phyloP scores from a whole-genome alignment of 2,329 filamentous ascomycete species.

The Calycina herbarum region DNA sequence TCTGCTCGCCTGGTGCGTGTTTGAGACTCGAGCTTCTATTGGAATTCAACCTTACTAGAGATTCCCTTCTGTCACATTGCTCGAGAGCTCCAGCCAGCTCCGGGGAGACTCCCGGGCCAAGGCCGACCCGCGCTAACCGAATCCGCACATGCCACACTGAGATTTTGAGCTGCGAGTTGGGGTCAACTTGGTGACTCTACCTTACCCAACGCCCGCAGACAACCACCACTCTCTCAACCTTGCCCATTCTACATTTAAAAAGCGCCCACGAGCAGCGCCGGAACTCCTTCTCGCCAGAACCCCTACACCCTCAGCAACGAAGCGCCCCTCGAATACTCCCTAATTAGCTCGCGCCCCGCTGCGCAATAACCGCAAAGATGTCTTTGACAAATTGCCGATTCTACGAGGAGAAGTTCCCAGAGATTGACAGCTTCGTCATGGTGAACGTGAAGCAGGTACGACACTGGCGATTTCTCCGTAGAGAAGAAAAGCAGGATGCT shows the following conservation, averaged over 20 bases:
- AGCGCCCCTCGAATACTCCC: slow-evolving; percentile 21
- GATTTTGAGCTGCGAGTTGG: not conserved
- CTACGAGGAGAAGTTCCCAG: slow-evolving; percentile 96
- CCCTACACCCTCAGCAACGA: slow-evolving; percentile 15
- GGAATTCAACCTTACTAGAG: not conserved
- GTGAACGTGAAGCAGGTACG: slow-evolving; percentile 97
- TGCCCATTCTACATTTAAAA: not conserved
- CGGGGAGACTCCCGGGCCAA: not conserved
- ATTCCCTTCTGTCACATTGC: not conserved
- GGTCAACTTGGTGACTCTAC: not conserved
- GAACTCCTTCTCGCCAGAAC: not conserved
- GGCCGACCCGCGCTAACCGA: slow-evolving; percentile 6
- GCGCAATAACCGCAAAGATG: slow-evolving; percentile 63
- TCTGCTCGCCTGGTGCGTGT: not conserved
- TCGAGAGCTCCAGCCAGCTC: not conserved
- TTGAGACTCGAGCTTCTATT: not conserved
- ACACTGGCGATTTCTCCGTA: slow-evolving; percentile 12
- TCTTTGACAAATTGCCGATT: slow-evolving; percentile 96
- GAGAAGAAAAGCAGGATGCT: not conserved
- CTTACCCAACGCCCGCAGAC: slow-evolving; percentile 4
- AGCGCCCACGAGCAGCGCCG: slow-evolving; percentile 2
- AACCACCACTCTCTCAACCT: not conserved
- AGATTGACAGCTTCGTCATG: slow-evolving; percentile 99
- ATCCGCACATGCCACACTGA: slow-evolving; percentile 15
- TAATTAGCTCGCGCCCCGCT: slow-evolving; percentile 22